These are phyloP conservation scores for Amesomyces nigricolor DNA, from an alignment of 2,329 filamentous ascomycete genomes.

Conservation along the genomic window DNA sequence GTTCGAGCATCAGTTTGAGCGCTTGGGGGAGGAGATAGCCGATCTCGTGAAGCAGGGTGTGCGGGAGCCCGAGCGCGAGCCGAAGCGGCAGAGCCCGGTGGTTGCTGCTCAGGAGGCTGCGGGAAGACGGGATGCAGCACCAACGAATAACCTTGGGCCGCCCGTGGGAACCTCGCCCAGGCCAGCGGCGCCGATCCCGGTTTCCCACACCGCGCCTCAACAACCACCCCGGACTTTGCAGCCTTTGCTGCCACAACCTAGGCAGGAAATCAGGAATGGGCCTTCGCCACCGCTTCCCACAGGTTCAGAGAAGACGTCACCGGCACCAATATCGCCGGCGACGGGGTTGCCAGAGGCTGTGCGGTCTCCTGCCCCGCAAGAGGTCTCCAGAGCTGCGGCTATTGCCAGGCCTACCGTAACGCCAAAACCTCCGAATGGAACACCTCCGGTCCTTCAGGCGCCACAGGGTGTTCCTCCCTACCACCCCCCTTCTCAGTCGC, in stretches of 20 bases:
- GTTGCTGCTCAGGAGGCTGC: constrained; percentile 7
- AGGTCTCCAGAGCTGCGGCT: not conserved
- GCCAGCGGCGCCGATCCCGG: constrained; percentile 9
- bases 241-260: constrained; percentile 23
- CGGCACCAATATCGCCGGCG: constrained; percentile 11
- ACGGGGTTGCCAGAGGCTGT: constrained; percentile 13
- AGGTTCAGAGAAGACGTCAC: not conserved
- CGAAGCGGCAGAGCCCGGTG: constrained; percentile 2
- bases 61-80: constrained; percentile 12
- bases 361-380: constrained; percentile 17
- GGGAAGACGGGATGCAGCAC: constrained; percentile 1
- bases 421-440: constrained; percentile 16
- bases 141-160: constrained; percentile 14
- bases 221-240: constrained; percentile 23
- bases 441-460: constrained; percentile 36
- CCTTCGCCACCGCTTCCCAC: too few relatives aligned
- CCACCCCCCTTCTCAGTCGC: constrained; percentile 27
- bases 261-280: constrained; percentile 12
- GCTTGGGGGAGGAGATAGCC: constrained; percentile 61
- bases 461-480: constrained; percentile 34
- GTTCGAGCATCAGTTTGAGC: constrained; percentile 63
- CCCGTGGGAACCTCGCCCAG: constrained; percentile 15
- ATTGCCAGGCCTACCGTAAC: constrained; percentile 8
- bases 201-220: constrained; percentile 21
- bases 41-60: constrained; percentile 36